Evolutionary conservation across 805 yeast genomes (phyloP), one percentile per base, ranked within the genome.

Genomic region (Kuraishia ogatae): DNA sequence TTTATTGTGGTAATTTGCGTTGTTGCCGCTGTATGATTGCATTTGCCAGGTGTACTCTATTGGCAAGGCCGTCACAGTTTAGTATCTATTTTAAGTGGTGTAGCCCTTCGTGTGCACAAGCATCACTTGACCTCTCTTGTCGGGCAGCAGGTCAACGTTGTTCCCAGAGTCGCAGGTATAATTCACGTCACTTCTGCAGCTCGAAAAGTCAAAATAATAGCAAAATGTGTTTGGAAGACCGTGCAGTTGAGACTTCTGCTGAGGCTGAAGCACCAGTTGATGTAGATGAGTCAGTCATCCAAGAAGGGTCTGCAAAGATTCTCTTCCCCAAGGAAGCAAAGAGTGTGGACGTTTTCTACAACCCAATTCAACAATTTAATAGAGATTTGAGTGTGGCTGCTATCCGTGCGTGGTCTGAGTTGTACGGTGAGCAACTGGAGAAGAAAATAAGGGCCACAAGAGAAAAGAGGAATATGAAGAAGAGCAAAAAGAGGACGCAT

Each of bases 361-460:
- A 94, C 67, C 97, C 96, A 10, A 87, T 94, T 55, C 99, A 94
- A 71, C 98, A 93, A 71, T 94, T 91, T 71, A 94, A 94, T 69
- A 80, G 99, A 63, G 99, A 94, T 66, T 72, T 94, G 52, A 87
- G 96, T 60, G 87, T 89, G 5, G 73, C 86, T 62, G 91, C 89
- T 8, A 92, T 94, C 58, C 80, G 84, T 56, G 96, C 98, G 0
- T 94, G 96, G 93, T 78, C 85, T 48, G 82, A 85, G 55, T 62
- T 86, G 39, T 84, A 82, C 58, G 70, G 76, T 20, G 77, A 70
- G 47, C 68, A 67, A 50, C 17, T 35, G 15, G 43, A 35, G 43
- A 35, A 35, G 43, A 35, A 11, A 35, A 35, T 35, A 35, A 64
- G 66, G 43, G 61, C 56, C 22, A 68, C 68, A 11, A 64, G 63